phyloP scores from a whole-genome alignment of 1,284 basidiomycete genomes.

The Lignosus rhinocerotis region DNA sequence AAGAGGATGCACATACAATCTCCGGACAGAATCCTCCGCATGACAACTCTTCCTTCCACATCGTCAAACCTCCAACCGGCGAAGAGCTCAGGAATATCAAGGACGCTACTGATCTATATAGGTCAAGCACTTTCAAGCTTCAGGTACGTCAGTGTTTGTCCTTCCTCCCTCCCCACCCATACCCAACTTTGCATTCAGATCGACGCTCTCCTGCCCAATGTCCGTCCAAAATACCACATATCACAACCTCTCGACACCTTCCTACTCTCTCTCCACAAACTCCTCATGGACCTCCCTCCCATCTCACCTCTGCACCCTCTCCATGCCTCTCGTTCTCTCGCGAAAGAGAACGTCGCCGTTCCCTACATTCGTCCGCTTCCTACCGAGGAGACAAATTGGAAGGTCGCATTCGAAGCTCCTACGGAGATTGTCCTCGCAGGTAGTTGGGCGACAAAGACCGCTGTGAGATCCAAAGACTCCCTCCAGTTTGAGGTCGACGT shows the following conservation, averaged over 20 bases:
- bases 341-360: slow-evolving; percentile 53
- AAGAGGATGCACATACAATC: background rate
- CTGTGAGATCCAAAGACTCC: slow-evolving; percentile 64
- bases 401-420: slow-evolving; percentile 70
- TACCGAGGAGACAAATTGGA: slow-evolving; percentile 75
- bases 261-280: slow-evolving; percentile 59
- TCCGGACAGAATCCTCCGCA: background rate
- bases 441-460: slow-evolving; percentile 72
- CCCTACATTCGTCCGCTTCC: slow-evolving; percentile 67
- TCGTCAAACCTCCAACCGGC: slow-evolving; percentile 57
- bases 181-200: slow-evolving; percentile 50
- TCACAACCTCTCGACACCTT: slow-evolving; percentile 62
- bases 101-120: slow-evolving; percentile 78
- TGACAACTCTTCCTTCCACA: background rate
- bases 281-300: slow-evolving; percentile 59
- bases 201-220: slow-evolving; percentile 76
- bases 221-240: slow-evolving; percentile 67
- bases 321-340: slow-evolving; percentile 52
- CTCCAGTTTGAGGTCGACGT: slow-evolving; percentile 77
- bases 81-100: slow-evolving; percentile 78
- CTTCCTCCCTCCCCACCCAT: background rate
- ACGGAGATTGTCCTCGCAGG: slow-evolving; percentile 71
- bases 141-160: slow-evolving; percentile 49
- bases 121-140: slow-evolving; percentile 84
- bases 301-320: slow-evolving; percentile 67